These are phyloP conservation scores for Erodium trifolium DNA, from an alignment of 441 rosid genomes.

Conservation along the genomic window DNA sequence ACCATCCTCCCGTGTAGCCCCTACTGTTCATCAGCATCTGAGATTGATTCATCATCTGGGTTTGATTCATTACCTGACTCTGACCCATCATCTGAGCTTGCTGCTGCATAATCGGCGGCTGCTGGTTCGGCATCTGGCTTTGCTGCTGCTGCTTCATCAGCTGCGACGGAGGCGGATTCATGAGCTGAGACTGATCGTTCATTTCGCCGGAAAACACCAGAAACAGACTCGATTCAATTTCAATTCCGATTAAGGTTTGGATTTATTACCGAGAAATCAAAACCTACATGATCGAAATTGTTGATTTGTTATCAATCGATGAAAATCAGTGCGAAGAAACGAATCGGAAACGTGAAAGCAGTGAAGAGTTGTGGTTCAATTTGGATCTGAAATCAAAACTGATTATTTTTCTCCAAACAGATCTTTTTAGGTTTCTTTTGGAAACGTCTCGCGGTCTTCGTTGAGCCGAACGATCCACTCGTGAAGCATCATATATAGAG, in stretches of 20 bases:
- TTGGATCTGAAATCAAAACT: neutral
- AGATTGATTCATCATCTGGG: constrained; percentile 10
- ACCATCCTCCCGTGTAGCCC: constrained; percentile 42
- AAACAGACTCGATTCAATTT: neutral
- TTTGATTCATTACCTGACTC: constrained; percentile 37
- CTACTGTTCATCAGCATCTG: constrained; percentile 39
- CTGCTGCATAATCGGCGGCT: constrained; percentile 21
- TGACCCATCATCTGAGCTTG: constrained; percentile 39
- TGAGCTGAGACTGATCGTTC: neutral
- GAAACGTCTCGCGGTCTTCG: neutral
- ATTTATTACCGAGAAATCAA: neutral
- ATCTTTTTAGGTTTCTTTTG: constrained; percentile 1
- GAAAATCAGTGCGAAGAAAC: neutral
- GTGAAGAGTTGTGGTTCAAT: neutral
- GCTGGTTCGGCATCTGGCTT: constrained; percentile 30
- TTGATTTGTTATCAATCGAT: neutral
- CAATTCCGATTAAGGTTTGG: neutral
- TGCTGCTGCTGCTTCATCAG: constrained; percentile 30
- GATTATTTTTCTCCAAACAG: neutral
- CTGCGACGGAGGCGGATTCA: constrained; percentile 10
- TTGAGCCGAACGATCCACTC: neutral
- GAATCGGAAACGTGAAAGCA: neutral
- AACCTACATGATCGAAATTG: neutral
- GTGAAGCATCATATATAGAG: neutral
- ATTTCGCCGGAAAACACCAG: neutral